These are phyloP conservation scores for Candida tibetensis DNA, from an alignment of 805 yeast genomes.

Conservation along the genomic window DNA sequence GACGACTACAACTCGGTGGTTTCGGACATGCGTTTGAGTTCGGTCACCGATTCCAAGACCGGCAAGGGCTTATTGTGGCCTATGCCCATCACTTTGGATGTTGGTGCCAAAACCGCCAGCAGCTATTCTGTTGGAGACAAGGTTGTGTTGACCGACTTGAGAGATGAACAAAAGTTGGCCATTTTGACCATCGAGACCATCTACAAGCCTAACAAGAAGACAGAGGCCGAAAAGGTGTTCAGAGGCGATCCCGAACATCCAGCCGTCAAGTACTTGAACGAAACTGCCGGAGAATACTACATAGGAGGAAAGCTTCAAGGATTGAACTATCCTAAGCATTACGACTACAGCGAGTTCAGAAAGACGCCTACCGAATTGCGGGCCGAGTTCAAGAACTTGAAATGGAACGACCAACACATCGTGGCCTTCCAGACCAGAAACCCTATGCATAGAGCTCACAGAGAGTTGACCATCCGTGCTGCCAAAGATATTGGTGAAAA, in stretches of 20 bases:
- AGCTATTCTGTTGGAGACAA: conserved; percentile 53
- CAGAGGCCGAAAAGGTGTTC: conserved; percentile 83
- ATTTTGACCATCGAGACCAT: conserved; percentile 76
- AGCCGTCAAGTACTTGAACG: conserved; percentile 70
- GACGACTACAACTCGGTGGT: conserved; percentile 70
- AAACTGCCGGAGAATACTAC: conserved; percentile 77
- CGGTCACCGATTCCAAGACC: conserved; percentile 28
- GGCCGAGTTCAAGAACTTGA: conserved; percentile 72
- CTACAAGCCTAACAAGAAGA: conserved; percentile 74
- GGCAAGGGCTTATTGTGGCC: conserved; percentile 78
- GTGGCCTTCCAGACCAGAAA: conserved; percentile 98
- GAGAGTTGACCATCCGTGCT: conserved; percentile 93
- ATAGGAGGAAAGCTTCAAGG: conserved; percentile 89
- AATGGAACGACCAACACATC: conserved; percentile 71
- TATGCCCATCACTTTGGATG: conserved; percentile 89
- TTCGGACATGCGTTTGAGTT: conserved; percentile 62
- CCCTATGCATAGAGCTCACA: conserved; percentile 98
- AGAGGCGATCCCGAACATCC: conserved; percentile 98
- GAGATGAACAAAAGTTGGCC: conserved; percentile 78
- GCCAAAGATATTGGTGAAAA: conserved; percentile 90
- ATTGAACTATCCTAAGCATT: conserved; percentile 77
- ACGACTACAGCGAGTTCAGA: conserved; percentile 84
- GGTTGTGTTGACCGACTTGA: conserved; percentile 73
- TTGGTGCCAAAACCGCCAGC: conserved; percentile 48
- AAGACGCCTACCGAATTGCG: conserved; percentile 90